Conservation (phyloP, 352 stramenopile species). For the Phytophthora multivora region DNA sequence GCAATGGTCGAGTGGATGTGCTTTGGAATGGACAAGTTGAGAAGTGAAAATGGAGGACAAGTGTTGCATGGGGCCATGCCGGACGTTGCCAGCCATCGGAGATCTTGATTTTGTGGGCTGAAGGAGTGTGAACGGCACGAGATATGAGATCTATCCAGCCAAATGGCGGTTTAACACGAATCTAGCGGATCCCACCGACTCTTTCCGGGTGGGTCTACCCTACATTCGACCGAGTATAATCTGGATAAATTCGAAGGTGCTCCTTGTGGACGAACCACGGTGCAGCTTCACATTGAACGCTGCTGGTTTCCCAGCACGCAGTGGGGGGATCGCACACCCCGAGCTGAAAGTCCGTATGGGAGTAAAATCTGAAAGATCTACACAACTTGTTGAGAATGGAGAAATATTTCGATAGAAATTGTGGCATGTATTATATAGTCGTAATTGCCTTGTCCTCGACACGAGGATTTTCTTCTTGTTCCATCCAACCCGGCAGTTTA, state of each 20-base stretch:
- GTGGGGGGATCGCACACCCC: not conserved
- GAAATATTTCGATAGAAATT: no score
- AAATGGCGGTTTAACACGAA: slow-evolving; percentile 15
- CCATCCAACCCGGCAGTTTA: no score
- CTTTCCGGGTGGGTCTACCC: slow-evolving; percentile 11
- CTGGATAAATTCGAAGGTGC: slow-evolving; percentile 5
- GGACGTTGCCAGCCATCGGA: slow-evolving; percentile 2
- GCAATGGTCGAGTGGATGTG: not conserved
- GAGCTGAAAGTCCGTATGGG: not conserved
- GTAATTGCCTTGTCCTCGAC: no score
- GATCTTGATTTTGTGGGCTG: slow-evolving; percentile 16
- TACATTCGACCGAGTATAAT: not conserved
- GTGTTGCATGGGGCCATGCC: not conserved
- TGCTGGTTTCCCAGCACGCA: slow-evolving; percentile 2
- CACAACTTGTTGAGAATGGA: no score
- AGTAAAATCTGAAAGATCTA: no score
- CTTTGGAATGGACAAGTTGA: slow-evolving; percentile 4
- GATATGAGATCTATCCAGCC: slow-evolving; percentile 31
- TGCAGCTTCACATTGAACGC: not conserved
- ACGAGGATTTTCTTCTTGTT: no score
- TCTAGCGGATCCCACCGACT: slow-evolving; percentile 11
- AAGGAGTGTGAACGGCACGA: not conserved
- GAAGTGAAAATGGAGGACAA: slow-evolving; percentile 8
- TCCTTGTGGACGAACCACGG: slow-evolving; percentile 6
- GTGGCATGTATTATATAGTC: no score